Base-by-base conservation (phyloP, 116 monocot species). In the Trichopus zeylanicus region DNA sequence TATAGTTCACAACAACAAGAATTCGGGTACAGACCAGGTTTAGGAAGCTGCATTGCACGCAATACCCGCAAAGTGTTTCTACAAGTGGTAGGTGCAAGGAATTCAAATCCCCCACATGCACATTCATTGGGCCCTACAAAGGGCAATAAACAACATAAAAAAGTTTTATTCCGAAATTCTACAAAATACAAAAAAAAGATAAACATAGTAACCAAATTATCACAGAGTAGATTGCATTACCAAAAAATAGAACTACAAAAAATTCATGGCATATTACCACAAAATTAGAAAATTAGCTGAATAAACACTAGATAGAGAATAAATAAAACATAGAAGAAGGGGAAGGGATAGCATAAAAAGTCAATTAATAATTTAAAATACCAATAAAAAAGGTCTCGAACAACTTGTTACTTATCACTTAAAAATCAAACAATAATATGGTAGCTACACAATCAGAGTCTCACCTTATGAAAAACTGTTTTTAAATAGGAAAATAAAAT, bases 31-130 rank as follows among this genome's bases (percentile, higher is more conserved):
- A 60, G 29, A 88, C 82, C 81, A 81, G 97, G 97, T 59, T 82
- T 87, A 20, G 72, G 63, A 62, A 87, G 87, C 66, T 97, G 90
- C 87, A 91, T 79, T 56, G 87, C 97, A 56, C 97, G 91, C 60
- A 97, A 69, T 7, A 97, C 76, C 29, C 97, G 78, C 42, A 97
- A 68, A 26, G 75, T 71, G 82, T 97, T 97, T 70, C 75, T 83
- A 39, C 76, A 69, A 16, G 97, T 97, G 16, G 97, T 97, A 30
- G 90, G 97, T 27, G 97, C 97, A 61, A 77, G 22, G 65, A 97
- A 84, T 69, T 97, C 83, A 54, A 87, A 97, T 2, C 84, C 87
- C 31, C 70, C 65, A 27, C 55, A 34, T 29, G 79, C 75, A 56
- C 78, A 84, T 13, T 61, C 54, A 55, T 59, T 16, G 13, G 37